These are phyloP conservation scores for Cryptococcus amylolentus DNA, from an alignment of 1,284 basidiomycete species.

Conservation along the genomic window DNA sequence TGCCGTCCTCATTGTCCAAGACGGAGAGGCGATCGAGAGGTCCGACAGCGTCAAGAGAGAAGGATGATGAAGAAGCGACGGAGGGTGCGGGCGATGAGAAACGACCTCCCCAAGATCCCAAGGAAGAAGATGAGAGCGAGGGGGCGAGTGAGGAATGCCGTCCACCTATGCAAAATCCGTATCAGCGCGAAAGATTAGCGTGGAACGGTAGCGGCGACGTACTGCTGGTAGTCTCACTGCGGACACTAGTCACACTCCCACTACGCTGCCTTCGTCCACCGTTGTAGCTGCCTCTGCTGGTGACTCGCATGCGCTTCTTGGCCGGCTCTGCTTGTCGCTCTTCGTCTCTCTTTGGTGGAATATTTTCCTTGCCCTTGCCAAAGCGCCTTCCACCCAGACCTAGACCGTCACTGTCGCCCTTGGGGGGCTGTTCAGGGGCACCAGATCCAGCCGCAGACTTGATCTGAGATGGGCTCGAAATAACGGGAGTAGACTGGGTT, in stretches of 20 bases:
- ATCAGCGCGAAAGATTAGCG: not conserved
- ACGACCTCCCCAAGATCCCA: slow-evolving; percentile 18
- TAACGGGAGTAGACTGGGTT: slow-evolving; percentile 24
- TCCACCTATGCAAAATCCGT: slow-evolving; percentile 4
- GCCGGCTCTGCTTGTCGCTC: slow-evolving; percentile 16
- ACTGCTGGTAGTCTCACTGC: slow-evolving; percentile 33
- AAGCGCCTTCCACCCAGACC: slow-evolving; percentile 18
- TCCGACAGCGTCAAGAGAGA: slow-evolving; percentile 23
- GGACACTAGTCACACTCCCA: slow-evolving; percentile 37
- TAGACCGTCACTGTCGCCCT: slow-evolving; percentile 14
- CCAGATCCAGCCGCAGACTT: slow-evolving; percentile 10
- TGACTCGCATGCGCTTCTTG: slow-evolving; percentile 35
- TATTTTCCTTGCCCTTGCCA: slow-evolving; percentile 46
- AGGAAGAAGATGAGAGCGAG: slow-evolving; percentile 19
- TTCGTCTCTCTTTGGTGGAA: slow-evolving; percentile 39
- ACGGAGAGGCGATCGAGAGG: slow-evolving; percentile 23
- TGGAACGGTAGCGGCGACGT: not conserved
- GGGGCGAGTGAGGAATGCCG: slow-evolving; percentile 25
- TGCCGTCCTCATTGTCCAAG: slow-evolving; percentile 21
- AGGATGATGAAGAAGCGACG: slow-evolving; percentile 28
- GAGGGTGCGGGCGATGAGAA: slow-evolving; percentile 37
- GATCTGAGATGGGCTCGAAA: slow-evolving; percentile 7
- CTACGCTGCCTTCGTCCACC: slow-evolving; percentile 18
- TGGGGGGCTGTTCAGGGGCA: slow-evolving; percentile 2
- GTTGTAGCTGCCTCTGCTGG: slow-evolving; percentile 15